Conservation (phyloP, 2,329 filamentous ascomycete species). For the Whalleya microplaca region DNA sequence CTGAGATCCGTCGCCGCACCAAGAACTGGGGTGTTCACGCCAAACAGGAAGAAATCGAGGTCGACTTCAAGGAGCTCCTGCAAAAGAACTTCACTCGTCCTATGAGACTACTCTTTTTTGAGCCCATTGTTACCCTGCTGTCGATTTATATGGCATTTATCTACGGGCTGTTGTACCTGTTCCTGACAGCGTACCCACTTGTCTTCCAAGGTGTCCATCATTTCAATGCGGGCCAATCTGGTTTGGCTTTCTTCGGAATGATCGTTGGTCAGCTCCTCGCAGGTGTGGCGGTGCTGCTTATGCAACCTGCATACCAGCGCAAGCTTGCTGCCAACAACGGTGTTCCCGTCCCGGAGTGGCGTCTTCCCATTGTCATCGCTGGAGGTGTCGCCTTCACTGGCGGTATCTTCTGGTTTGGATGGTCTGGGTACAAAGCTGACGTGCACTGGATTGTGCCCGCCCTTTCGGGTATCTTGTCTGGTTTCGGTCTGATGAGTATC, state of each 20-base stretch:
- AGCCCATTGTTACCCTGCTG: conserved; percentile 70
- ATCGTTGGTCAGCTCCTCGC: conserved; percentile 72
- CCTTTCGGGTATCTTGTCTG: conserved; percentile 64
- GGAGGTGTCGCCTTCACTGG: conserved; percentile 63
- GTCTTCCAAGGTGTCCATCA: conserved; percentile 76
- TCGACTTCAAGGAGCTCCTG: conserved; percentile 65
- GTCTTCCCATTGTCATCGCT: conserved; percentile 63
- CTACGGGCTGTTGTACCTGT: conserved; percentile 77
- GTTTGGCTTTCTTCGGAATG: conserved; percentile 86
- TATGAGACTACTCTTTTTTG: conserved; percentile 65
- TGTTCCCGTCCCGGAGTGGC: conserved; percentile 68
- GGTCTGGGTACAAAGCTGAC: conserved; percentile 62
- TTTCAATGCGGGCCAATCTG: conserved; percentile 70
- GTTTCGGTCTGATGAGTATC: conserved; percentile 80
- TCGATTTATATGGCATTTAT: conserved; percentile 77
- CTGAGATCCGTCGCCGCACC: conserved; percentile 64
- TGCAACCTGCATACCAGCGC: conserved; percentile 68
- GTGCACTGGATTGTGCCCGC: conserved; percentile 69
- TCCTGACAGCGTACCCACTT: conserved; percentile 82
- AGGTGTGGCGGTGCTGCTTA: conserved; percentile 63
- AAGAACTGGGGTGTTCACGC: conserved; percentile 73
- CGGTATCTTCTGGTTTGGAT: conserved; percentile 79
- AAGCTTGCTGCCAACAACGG: conserved; percentile 71
- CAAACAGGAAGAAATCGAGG: conserved; percentile 72
- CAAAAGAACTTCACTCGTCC: conserved; percentile 70